A percentile compares a stretch with the other conserved stretches of the same genome.
phyloP scores from a whole-genome alignment of 805 yeast genomes.

The Candida lessepsii region DNA sequence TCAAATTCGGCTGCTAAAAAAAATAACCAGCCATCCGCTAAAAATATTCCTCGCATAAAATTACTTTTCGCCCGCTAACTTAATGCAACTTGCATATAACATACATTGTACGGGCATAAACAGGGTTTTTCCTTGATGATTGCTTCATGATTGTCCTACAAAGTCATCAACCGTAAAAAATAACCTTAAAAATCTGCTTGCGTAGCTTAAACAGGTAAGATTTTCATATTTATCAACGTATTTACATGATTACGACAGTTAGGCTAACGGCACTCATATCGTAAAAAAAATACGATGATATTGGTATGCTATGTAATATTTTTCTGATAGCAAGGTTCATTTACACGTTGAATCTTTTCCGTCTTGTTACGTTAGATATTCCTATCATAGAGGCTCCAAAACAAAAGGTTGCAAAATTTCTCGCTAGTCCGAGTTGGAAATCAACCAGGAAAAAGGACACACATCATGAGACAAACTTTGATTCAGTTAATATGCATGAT shows the following conservation, averaged over 20 bases:
- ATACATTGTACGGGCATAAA: background rate
- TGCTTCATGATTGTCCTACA: background rate
- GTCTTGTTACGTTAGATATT: too few species aligned
- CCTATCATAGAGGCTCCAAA: too few species aligned
- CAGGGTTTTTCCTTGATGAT: background rate
- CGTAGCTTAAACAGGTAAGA: background rate
- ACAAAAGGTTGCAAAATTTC: background rate
- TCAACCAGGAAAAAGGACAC: background rate
- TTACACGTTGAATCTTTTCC: too few species aligned
- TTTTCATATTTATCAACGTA: too few species aligned
- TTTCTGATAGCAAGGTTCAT: too few species aligned
- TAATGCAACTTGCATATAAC: background rate
- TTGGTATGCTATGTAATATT: too few species aligned
- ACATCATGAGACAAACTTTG: background rate
- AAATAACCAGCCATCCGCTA: conserved; percentile 8
- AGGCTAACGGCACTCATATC: too few species aligned
- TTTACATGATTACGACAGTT: too few species aligned
- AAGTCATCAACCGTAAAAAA: conserved; percentile 4
- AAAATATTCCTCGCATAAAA: conserved; percentile 4
- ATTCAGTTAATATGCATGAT: background rate
- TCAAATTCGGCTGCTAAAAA: background rate
- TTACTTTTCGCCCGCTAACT: background rate
- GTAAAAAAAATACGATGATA: too few species aligned
- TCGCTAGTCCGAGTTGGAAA: conserved; percentile 1
- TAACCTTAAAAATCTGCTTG: background rate